Evolutionary conservation across 169 alveolate species (phyloP), one percentile per base, ranked within the genome.

Genomic region (Plasmodium sp.): DNA sequence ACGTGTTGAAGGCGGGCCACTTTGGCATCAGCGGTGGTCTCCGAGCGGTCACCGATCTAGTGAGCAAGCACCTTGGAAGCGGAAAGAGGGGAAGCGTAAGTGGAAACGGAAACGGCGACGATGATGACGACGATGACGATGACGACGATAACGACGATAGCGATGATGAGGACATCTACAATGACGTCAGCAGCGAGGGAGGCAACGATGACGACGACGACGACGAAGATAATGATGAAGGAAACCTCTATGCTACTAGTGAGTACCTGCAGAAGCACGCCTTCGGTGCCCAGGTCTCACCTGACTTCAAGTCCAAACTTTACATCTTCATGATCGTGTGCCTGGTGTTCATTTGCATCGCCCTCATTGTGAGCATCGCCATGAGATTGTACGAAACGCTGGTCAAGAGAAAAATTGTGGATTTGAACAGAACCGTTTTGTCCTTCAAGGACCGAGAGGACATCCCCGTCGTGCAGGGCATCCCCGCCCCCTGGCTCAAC

Each of bases 401-500:
- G 4, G 0, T 22, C 16, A 83, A 83, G 10, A 83, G 72, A 33
- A 62, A 83, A 83, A n/a, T 33, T 7, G 27, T 27, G 3, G 62
- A 62, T 10, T 0, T 16, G 22, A 83, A 83, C 22, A 3, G 43
- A 31, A 51, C 74, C 2, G 81, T 31, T 7, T 6, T 83, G 2
- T 33, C 92, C 41, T 62, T 83, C 51, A 83, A 36, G 39, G 83
- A 62, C 27, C 36, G 31, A 12, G 67, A 33, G 0, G 62, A 33
- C 6, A 83, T 83, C 22, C 92, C 92, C 4, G 71, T 83, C 3
- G 92, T 62, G 5, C 92, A 83, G 22, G 92, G 92, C 3, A 31
- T 83, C 5, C 83, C 92, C 5, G 27, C 92, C 18, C 92, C 92
- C 2, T 83, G 92, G 92, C n/a, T 83, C 45, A 83, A 83, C 12